phyloP scores from a whole-genome alignment of 352 stramenopile species.

The Phytophthora ohioensis region DNA sequence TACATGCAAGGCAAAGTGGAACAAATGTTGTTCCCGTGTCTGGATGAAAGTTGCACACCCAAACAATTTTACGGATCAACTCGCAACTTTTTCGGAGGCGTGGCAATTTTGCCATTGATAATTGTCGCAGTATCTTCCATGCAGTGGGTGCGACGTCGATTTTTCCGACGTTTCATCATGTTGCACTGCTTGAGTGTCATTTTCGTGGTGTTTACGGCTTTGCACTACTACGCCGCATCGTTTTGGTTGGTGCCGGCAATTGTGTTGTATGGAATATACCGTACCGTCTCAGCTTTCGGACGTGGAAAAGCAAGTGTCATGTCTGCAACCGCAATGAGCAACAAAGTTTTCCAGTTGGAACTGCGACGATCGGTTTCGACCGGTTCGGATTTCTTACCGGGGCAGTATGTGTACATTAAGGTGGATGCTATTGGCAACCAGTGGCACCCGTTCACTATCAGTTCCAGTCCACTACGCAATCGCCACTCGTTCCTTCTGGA shows the following conservation, averaged over 20 bases:
- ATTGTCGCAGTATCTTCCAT: slow-evolving; percentile 58
- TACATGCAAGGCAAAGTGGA: slow-evolving; percentile 55
- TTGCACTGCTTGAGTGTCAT: slow-evolving; percentile 63
- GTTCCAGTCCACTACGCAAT: slow-evolving; percentile 62
- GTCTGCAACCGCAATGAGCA: slow-evolving; percentile 46
- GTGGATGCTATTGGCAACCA: slow-evolving; percentile 61
- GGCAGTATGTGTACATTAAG: slow-evolving; percentile 82
- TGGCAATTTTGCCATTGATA: slow-evolving; percentile 56
- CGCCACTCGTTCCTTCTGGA: slow-evolving; percentile 58
- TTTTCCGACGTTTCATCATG: slow-evolving; percentile 65
- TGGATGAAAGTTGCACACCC: slow-evolving; percentile 40
- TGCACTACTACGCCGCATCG: slow-evolving; percentile 74
- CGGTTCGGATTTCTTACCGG: slow-evolving; percentile 50
- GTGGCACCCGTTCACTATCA: slow-evolving; percentile 83
- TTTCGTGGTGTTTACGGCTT: slow-evolving; percentile 54
- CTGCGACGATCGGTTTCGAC: slow-evolving; percentile 43
- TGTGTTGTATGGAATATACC: slow-evolving; percentile 71
- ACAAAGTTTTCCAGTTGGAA: slow-evolving; percentile 68
- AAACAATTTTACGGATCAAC: slow-evolving; percentile 61
- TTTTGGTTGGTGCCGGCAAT: slow-evolving; percentile 69
- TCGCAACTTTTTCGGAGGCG: slow-evolving; percentile 71
- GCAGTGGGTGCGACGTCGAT: slow-evolving; percentile 54
- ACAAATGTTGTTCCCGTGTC: slow-evolving; percentile 67
- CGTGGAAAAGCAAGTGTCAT: slow-evolving; percentile 55
- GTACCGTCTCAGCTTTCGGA: slow-evolving; percentile 53